Evolutionary conservation across 768 basidiomycete genomes (phyloP).

Genomic region (Hortiboletus flavorubellus): DNA sequence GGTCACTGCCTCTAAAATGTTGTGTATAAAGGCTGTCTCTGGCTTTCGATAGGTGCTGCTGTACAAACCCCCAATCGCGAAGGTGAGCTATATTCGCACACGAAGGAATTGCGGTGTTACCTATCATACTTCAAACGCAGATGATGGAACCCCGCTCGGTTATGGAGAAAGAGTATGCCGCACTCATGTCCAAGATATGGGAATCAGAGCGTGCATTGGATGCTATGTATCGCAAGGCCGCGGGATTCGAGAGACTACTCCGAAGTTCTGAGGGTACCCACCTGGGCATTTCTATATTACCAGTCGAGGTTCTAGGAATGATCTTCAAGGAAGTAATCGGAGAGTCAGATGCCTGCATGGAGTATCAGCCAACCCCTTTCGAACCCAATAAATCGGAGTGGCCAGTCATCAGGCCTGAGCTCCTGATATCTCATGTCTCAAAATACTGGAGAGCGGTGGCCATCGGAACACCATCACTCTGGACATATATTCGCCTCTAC

Average conservation of each 20-base stretch:
- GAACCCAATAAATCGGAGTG: constrained; percentile 7
- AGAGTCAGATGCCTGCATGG: constrained; percentile 1
- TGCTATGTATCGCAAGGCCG: constrained; percentile 19
- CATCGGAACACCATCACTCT: constrained; percentile 37
- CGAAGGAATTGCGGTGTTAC: background rate
- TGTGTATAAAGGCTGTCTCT: constrained; percentile 13
- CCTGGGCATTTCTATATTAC: constrained; percentile 19
- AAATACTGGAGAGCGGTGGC: constrained; percentile 41
- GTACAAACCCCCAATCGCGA: background rate
- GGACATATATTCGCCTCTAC: constrained; percentile 33
- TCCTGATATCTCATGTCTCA: constrained; percentile 42
- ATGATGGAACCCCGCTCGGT: constrained; percentile 6
- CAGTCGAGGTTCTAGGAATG: constrained; percentile 27
- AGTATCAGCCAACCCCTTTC: background rate
- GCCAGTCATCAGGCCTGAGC: constrained; percentile 20
- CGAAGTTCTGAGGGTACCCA: background rate
- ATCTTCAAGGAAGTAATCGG: constrained; percentile 21
- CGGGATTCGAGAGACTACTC: constrained; percentile 9
- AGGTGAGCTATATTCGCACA: constrained; percentile 10
- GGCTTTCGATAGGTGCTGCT: background rate
- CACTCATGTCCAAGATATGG: constrained; percentile 20
- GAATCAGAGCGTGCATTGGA: constrained; percentile 17
- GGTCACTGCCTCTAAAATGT: constrained; percentile 7
- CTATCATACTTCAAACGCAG: background rate
- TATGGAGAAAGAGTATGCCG: constrained; percentile 14